Conservation (phyloP, 2,329 filamentous ascomycete species). For the Stachybotrys chlorohalonatus region DNA sequence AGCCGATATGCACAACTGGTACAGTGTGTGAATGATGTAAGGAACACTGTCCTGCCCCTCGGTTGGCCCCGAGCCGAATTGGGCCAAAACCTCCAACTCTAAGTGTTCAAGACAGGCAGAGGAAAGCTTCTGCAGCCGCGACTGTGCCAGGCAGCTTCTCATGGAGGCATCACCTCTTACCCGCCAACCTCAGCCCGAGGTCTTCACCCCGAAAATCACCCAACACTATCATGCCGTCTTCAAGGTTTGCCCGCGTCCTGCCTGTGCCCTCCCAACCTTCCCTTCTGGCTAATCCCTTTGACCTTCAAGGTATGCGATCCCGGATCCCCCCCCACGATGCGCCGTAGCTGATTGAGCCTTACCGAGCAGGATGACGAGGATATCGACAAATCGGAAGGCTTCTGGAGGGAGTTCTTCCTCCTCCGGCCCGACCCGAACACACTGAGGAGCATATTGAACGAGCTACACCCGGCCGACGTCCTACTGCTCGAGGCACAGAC, state of each 20-base stretch:
- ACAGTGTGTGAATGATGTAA: too few relatives aligned
- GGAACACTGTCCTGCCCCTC: not conserved
- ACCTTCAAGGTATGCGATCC: slow-evolving; percentile 14
- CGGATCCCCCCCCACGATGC: slow-evolving; percentile 5
- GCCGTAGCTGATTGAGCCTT: slow-evolving; percentile 17
- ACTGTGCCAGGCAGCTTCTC: slow-evolving; percentile 4
- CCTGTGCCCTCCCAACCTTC: slow-evolving; percentile 2
- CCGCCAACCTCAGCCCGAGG: slow-evolving; percentile 80
- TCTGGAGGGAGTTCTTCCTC: slow-evolving; percentile 95
- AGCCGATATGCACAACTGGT: too few relatives aligned
- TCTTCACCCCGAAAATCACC: slow-evolving; percentile 91
- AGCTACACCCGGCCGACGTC: slow-evolving; percentile 65
- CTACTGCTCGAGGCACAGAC: slow-evolving; percentile 70
- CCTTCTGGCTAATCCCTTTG: slow-evolving; percentile 7
- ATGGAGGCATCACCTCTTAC: slow-evolving; percentile 93
- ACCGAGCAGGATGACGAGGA: slow-evolving; percentile 50
- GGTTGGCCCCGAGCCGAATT: not conserved
- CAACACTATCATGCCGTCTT: slow-evolving; percentile 82
- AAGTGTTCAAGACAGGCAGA: not conserved
- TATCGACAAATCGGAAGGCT: slow-evolving; percentile 71
- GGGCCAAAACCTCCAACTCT: not conserved
- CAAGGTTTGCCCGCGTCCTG: slow-evolving; percentile 39
- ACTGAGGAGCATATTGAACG: slow-evolving; percentile 59
- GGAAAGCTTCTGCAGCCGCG: too few relatives aligned
- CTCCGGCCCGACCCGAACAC: slow-evolving; percentile 67